Base-by-base conservation (phyloP, 768 basidiomycete species). In the Floccularia luteovirens region DNA sequence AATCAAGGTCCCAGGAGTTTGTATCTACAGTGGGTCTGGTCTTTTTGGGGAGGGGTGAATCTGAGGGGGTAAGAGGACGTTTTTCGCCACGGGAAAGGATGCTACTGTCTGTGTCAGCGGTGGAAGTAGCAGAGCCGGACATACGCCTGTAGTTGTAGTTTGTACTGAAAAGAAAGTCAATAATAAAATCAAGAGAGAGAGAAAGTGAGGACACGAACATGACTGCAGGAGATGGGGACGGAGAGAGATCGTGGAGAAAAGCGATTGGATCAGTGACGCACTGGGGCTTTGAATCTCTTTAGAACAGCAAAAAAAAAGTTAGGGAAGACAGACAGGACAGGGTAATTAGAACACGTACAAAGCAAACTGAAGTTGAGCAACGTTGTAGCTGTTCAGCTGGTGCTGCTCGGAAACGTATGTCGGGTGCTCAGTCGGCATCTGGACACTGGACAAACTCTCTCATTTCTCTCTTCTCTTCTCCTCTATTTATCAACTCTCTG, bases 71-170 rank as follows among this genome's bases (percentile, higher is more conserved):
- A 22, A 69, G 56, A 3, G 67, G 59, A 43, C 74, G 78, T 54
- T 81, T 85, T 50, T 83, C 81, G 6, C 63, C 66, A 37, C 74
- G 66, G 31, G 79, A 79, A 46, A 73, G 66, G 43, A 70, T 62
- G 56, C 67, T 73, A 62, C 69, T 72, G 60, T 87, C 83, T 3
- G 76, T 74, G 62, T 83, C 82, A 27, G 79, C 70, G 12, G 72
- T 69, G 12, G 84, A 85, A 43, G 76, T 70, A 37, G 77, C 79
- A 47, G 81, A 84, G 57, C 74, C 71, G 60, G 86, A 87, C 86
- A 89, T 87, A 54, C 84, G 81, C 54, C 84, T 72, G 25, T 58
- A 56, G 45, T 67, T 56, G 74, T 82, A 77, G 44, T 7, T 17
- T 8, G 64, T 51, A 52, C 66, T 70, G 46, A 35, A 25, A 39